Base-by-base conservation (phyloP, 2,329 filamentous ascomycete species). In the Sclerotinia minor region DNA sequence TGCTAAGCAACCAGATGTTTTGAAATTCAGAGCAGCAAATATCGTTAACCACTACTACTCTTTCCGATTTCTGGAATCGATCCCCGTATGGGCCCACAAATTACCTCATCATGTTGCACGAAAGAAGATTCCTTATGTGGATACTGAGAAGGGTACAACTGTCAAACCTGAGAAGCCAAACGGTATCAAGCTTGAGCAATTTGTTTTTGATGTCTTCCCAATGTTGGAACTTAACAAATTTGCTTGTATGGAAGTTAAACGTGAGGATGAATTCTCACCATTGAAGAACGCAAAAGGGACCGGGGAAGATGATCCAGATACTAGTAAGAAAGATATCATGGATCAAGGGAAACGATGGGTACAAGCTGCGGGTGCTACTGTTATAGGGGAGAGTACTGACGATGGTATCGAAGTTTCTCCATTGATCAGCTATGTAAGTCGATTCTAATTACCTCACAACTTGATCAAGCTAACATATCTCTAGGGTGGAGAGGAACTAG, bases 21-120 rank as follows among this genome's bases (percentile, higher is more conserved):
- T 99, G 78, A 96, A 94, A 81, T 98, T 97, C 88, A 91, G 95
- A 71, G 94, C 95, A 68, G 95, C 94, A 77, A 99, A 99, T 83
- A 99, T 99, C 75, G 95, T 99, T 82, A 99, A 99, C 85, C 95
- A 99, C 85, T 99, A 98, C 87, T 99, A 99, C 83, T 96, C 92
- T 58, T 94, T 94, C 84, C 83, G 86, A 73, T 98, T 97, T 85
- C 86, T 99, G 60, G 91, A 97, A 79, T 90, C 87, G 71, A 97
- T 97, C 74, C 93, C 95, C 68, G 82, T 88, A 74, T 97, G 92
- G 92, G 88, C 87, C 24, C 85, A 93, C 81, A 88, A 89, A 79
- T 87, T 99, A 64, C 94, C 94, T 21, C 95, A 98, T 80, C 95
- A 99, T 83, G 89, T 99, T 71, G 95, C 95, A 55, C 89, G 91